Evolutionary conservation across 495 filamentous ascomycete genomes (phyloP), one percentile per base, ranked within the genome.

Genomic region (Tuber umbilicatum): DNA sequence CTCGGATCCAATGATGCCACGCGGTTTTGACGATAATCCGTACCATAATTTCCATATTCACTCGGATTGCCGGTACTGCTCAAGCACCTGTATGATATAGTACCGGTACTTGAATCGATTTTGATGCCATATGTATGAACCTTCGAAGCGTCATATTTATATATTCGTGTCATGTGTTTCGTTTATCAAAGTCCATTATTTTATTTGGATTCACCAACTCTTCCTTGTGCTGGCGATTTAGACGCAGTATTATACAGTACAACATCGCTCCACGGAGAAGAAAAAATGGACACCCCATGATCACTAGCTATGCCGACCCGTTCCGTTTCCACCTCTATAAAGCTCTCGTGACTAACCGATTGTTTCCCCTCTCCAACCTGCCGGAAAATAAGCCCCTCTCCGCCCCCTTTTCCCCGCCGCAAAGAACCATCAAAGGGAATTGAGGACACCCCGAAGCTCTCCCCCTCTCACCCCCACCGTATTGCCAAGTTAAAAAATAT

Each of bases 401-500:
- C 55, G 55, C 27, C 27, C 60, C 64, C 69, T 55, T 69, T 74
- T 69, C 55, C 72, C 75, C 64, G 71, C 77, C 43, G 45, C 75
- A 60, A 43, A 78, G 72, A 79, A 67, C 75, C 69, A 67, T 69
- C 71, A 43, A 73, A 72, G 64, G 73, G 74, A 70, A 39, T 60
- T 42, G 38, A 70, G 41, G 73, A 55, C 41, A 55, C 55, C 21
- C 27, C 27, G 27, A 31, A 27, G 55, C 16, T 6, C 55, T 27
- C 55, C 55, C 14, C 55, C 27, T 64, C 55, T 31, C 70, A 68
- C 71, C 75, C 70, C 73, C 74, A 43, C 71, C 72, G 71, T 47
- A 45, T 72, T 77, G 71, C 55, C 75, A 73, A 78, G 72, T 78
- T 79, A 78, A 78, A 78, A 74, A 78, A 78, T 60, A 73, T 72